A percentile compares a stretch with the other conserved stretches of the same genome.
Evolutionary conservation across 2,329 filamentous ascomycete genomes (phyloP).

Genomic region (Malbranchea zuffiana): DNA sequence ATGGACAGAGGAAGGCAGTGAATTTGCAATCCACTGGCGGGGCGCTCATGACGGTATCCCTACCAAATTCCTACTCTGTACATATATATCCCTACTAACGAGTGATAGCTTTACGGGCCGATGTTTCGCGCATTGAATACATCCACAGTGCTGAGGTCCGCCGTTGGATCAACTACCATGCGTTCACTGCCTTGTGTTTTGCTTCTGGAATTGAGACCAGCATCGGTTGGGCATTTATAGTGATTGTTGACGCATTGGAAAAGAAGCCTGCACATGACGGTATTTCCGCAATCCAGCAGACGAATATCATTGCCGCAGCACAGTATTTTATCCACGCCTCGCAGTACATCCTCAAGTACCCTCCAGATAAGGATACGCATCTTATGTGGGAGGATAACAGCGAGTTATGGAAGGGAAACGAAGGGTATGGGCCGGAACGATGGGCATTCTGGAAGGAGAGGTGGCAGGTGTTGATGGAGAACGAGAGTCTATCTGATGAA

Average conservation of each 20-base stretch:
- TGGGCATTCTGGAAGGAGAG: constrained; percentile 1
- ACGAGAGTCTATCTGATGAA: not conserved
- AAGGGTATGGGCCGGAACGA: not conserved
- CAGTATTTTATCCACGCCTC: constrained; percentile 3
- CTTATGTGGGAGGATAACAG: not conserved
- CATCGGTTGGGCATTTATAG: not conserved
- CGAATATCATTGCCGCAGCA: not conserved
- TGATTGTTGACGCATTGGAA: constrained; percentile 2
- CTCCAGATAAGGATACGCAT: not conserved
- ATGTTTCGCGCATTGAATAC: not conserved
- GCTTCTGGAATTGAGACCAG: not conserved
- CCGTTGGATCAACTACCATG: constrained; percentile 1
- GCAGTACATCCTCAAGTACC: not conserved
- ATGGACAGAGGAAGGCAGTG: not conserved
- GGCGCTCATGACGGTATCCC: not conserved
- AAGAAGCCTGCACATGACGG: not conserved
- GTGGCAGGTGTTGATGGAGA: not conserved
- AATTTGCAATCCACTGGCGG: not conserved
- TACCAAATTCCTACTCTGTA: not conserved
- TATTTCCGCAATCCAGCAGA: not conserved
- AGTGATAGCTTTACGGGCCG: not conserved
- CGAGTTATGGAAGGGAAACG: constrained; percentile 2
- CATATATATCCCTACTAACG: no score
- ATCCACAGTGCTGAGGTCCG: not conserved
- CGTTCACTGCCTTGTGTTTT: constrained; percentile 2